Conservation (phyloP, 441 rosid genomes). For the Arabidopsis lyrata region DNA sequence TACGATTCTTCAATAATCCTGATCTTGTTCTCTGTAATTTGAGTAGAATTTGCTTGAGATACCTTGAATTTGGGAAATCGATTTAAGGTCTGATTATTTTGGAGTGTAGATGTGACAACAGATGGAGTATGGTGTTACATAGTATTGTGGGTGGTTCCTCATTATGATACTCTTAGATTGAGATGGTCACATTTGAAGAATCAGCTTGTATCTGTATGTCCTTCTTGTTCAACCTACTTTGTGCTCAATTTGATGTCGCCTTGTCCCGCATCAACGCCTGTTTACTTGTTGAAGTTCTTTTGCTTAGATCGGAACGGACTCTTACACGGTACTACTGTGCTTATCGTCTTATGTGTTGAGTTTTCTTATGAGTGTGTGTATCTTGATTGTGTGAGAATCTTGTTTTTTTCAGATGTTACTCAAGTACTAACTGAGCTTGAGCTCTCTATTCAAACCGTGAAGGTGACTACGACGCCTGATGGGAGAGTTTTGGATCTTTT, state of each 20-base stretch:
- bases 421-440: constrained; percentile 78
- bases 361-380: not conserved
- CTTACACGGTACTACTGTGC: constrained; percentile 68
- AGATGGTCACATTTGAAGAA: constrained; percentile 79
- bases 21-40: not conserved
- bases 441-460: constrained; percentile 84
- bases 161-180: constrained; percentile 49
- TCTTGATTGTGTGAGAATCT: constrained; percentile 15
- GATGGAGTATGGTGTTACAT: constrained; percentile 92
- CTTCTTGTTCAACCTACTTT: constrained; percentile 58
- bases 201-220: constrained; percentile 68
- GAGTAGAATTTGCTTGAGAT: not conserved
- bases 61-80: not conserved
- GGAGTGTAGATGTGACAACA: constrained; percentile 73
- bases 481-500: constrained; percentile 85
- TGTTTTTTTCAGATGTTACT: constrained; percentile 68
- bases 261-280: constrained; percentile 50
- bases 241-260: constrained; percentile 52
- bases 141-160: constrained; percentile 77
- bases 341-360: not conserved
- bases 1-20: constrained; percentile 14
- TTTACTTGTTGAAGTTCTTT: constrained; percentile 77
- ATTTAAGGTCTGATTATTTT: not conserved
- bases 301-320: constrained; percentile 70
- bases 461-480: constrained; percentile 86